phyloP scores from a whole-genome alignment of 805 yeast species.

The Blastobotrys parvus region DNA sequence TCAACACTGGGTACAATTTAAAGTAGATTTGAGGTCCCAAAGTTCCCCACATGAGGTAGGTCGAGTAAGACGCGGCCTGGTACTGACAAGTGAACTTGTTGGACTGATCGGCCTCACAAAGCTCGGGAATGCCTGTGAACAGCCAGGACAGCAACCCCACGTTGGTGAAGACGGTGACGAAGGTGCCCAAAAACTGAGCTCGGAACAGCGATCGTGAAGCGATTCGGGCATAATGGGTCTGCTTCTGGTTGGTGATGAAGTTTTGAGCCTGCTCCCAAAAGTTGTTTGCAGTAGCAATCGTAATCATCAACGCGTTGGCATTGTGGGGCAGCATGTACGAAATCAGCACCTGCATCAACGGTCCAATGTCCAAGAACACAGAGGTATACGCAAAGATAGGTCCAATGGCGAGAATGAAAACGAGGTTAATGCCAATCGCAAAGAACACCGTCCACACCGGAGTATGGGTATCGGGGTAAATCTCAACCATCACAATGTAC shows the following conservation, averaged over 20 bases:
- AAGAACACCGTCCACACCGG: conserved; percentile 43
- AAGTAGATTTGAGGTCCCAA: conserved; percentile 43
- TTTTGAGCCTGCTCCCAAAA: conserved; percentile 52
- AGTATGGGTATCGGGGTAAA: conserved; percentile 18
- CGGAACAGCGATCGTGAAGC: conserved; percentile 37
- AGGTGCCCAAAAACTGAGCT: conserved; percentile 33
- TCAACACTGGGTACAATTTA: conserved; percentile 16
- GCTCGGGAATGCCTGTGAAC: no score
- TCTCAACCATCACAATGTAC: conserved; percentile 16
- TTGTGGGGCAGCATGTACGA: no score
- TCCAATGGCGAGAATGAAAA: conserved; percentile 55
- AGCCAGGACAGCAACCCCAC: no score
- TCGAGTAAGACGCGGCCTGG: conserved; percentile 40
- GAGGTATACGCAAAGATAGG: conserved; percentile 54
- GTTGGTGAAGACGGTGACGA: conserved; percentile 37
- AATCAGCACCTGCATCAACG: conserved; percentile 50
- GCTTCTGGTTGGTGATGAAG: conserved; percentile 47
- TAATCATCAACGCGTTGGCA: conserved; percentile 18
- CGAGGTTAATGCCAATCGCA: conserved; percentile 43
- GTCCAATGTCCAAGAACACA: conserved; percentile 56
- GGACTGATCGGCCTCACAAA: conserved; percentile 23
- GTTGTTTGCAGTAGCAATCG: conserved; percentile 33
- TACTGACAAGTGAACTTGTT: conserved; percentile 30
- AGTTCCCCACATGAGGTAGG: conserved; percentile 38
- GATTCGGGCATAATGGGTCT: conserved; percentile 37